Conservation (phyloP, 768 basidiomycete species). For the Rhizopogon vinicolor region DNA sequence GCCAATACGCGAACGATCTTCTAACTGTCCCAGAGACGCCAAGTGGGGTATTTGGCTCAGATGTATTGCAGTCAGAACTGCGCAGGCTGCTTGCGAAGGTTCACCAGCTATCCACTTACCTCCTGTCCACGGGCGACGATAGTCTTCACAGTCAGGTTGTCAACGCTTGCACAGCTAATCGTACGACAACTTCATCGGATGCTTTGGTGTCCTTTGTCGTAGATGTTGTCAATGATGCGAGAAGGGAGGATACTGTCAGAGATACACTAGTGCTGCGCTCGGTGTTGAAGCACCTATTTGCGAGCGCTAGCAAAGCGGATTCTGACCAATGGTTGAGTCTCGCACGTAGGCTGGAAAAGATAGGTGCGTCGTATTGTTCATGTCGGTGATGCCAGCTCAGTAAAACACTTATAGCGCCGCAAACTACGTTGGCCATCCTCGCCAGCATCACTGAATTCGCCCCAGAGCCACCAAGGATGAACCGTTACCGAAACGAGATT, state of each 20-base stretch:
- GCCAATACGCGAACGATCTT: slow-evolving; percentile 59
- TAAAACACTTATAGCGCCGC: slow-evolving; percentile 47
- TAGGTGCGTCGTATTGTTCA: slow-evolving; percentile 38
- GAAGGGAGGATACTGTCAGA: slow-evolving; percentile 40
- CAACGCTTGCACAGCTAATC: slow-evolving; percentile 27
- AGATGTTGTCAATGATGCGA: slow-evolving; percentile 27
- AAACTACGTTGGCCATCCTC: slow-evolving; percentile 63
- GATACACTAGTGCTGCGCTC: slow-evolving; percentile 57
- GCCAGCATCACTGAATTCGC: slow-evolving; percentile 55
- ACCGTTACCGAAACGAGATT: slow-evolving; percentile 84
- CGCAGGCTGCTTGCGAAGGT: slow-evolving; percentile 40
- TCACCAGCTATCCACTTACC: slow-evolving; percentile 57
- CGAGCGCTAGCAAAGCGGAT: slow-evolving; percentile 56
- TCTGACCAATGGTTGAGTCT: slow-evolving; percentile 74
- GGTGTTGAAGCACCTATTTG: slow-evolving; percentile 56
- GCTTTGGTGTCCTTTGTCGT: slow-evolving; percentile 24
- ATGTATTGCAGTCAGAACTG: slow-evolving; percentile 30
- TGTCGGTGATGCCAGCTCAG: neutral
- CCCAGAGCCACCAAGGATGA: slow-evolving; percentile 66
- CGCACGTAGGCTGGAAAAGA: slow-evolving; percentile 59
- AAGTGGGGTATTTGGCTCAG: slow-evolving; percentile 44
- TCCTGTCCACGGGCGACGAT: slow-evolving; percentile 44
- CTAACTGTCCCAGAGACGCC: slow-evolving; percentile 44
- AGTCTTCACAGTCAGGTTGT: slow-evolving; percentile 46
- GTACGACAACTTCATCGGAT: slow-evolving; percentile 11